A percentile compares a stretch with the other conserved stretches of the same genome.
phyloP scores from a whole-genome alignment of 192 early-diverging fungal species.

The Gonapodya prolifera region DNA sequence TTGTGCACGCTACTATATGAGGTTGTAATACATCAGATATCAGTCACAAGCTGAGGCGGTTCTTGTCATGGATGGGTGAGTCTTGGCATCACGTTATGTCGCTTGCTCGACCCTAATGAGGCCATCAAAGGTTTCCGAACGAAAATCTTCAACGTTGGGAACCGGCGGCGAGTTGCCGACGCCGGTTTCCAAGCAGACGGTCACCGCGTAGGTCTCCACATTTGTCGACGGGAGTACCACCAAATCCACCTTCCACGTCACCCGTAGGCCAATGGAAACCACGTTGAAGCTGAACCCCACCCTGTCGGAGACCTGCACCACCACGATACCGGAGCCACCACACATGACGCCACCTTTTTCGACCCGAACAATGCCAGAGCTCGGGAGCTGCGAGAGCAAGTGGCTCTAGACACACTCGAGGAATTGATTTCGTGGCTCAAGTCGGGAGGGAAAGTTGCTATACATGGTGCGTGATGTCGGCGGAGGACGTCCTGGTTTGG shows the following conservation, averaged over 20 bases:
- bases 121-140: constrained; percentile 32
- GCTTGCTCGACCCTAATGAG: constrained; percentile 14
- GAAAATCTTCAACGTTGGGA: constrained; percentile 90
- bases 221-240: no score
- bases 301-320: no score
- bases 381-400: constrained; percentile 61
- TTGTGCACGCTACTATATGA: not conserved
- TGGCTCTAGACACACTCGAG: constrained; percentile 84
- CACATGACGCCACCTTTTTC: constrained; percentile 84
- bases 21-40: constrained; percentile 50
- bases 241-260: no score
- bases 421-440: constrained; percentile 85
- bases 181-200: no score
- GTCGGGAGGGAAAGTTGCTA: constrained; percentile 73
- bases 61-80: constrained; percentile 66
- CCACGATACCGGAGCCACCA: no score
- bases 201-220: no score
- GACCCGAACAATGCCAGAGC: constrained; percentile 72
- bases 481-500: not conserved
- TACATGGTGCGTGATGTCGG: constrained; percentile 39
- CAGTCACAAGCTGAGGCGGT: constrained; percentile 88
- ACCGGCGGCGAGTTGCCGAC: constrained; percentile 63
- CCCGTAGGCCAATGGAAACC: no score
- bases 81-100: not conserved
- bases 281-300: no score